phyloP scores from a whole-genome alignment of 768 basidiomycete species.

The Suillus alpinus region DNA sequence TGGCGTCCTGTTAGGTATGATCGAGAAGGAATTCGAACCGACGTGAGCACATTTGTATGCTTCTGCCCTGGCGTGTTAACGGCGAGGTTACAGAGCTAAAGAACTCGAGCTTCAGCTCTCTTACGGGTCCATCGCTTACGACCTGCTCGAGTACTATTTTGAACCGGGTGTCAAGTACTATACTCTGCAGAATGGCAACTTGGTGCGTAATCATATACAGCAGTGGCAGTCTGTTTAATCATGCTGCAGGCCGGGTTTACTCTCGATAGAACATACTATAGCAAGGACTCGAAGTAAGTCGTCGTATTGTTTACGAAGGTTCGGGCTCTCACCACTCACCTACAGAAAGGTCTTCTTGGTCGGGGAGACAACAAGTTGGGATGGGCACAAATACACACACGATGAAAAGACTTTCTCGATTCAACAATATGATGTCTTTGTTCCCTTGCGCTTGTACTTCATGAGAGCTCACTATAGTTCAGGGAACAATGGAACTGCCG shows the following conservation, averaged over 20 bases:
- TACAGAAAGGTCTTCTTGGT: background rate
- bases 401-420: background rate
- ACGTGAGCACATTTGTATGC: constrained; percentile 8
- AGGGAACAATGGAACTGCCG: constrained; percentile 12
- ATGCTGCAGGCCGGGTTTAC: background rate
- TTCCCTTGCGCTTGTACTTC: background rate
- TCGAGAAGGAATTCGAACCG: constrained; percentile 15
- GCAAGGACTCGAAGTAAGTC: background rate
- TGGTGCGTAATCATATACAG: background rate
- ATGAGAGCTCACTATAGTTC: background rate
- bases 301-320: background rate
- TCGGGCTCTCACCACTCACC: background rate
- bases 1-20: constrained; percentile 7
- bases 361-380: constrained; percentile 8
- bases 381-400: constrained; percentile 9
- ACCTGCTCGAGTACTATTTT: constrained; percentile 15
- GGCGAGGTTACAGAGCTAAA: constrained; percentile 8
- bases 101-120: constrained; percentile 10
- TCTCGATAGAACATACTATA: background rate
- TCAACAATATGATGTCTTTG: constrained; percentile 5
- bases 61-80: background rate
- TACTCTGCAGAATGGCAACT: background rate
- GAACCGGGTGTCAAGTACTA: constrained; percentile 3
- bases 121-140: constrained; percentile 17
- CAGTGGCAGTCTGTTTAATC: background rate